Percentiles rank a stretch among this genome's conserved stretches.
Evolutionary conservation across 768 basidiomycete species (phyloP).

Genomic region (Candolleomyces eurysporus): DNA sequence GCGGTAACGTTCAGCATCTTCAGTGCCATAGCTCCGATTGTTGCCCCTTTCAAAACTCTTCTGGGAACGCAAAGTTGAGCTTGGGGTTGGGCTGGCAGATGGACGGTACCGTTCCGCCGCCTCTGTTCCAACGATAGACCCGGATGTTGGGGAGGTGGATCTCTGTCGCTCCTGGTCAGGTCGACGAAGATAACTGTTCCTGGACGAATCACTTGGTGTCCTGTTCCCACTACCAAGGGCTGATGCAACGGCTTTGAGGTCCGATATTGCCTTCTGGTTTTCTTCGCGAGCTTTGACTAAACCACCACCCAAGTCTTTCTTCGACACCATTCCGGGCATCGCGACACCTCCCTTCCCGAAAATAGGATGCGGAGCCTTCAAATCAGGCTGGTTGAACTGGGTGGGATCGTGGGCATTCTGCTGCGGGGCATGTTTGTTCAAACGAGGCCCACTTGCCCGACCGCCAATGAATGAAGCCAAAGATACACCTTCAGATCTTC

Average conservation of each 20-base stretch:
- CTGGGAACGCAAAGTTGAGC: not conserved
- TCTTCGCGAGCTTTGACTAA: constrained; percentile 9
- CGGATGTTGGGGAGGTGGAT: constrained; percentile 5
- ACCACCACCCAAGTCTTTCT: constrained; percentile 13
- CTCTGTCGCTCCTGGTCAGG: constrained; percentile 4
- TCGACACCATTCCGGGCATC: constrained; percentile 64
- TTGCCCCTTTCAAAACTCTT: constrained; percentile 4
- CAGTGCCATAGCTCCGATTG: constrained; percentile 10
- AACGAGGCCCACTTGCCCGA: constrained; percentile 67
- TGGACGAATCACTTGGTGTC: not conserved
- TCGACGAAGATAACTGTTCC: not conserved
- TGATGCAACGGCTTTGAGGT: constrained; percentile 1
- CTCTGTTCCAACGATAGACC: constrained; percentile 3
- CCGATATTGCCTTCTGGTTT: constrained; percentile 8
- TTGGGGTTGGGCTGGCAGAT: constrained; percentile 1
- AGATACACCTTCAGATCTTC: constrained; percentile 55
- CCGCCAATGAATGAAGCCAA: constrained; percentile 84
- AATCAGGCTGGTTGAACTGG: constrained; percentile 61
- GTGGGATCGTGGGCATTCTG: constrained; percentile 62
- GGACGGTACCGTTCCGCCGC: constrained; percentile 13
- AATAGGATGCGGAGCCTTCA: constrained; percentile 64
- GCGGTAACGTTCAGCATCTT: constrained; percentile 16
- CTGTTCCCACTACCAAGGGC: not conserved
- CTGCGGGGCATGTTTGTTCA: constrained; percentile 73
- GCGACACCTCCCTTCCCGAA: constrained; percentile 76